Evolutionary conservation across 2,329 filamentous ascomycete species (phyloP).

Genomic region (Penicillium sp.): DNA sequence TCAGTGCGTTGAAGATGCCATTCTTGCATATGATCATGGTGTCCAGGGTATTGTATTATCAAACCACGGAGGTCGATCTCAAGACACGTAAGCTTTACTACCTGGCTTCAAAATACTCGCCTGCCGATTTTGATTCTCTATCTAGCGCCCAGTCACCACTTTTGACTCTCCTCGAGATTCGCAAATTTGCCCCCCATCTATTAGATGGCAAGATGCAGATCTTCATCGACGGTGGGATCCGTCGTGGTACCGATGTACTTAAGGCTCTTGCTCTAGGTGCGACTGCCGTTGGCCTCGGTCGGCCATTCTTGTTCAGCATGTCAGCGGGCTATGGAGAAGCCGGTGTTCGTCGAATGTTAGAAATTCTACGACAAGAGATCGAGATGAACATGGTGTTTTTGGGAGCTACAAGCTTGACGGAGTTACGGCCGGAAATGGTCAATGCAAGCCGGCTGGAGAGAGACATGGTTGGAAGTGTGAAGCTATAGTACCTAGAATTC

Average conservation of each 20-base stretch:
- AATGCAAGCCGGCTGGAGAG: constrained; percentile 42
- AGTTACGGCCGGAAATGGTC: constrained; percentile 39
- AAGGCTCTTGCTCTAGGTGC: constrained; percentile 71
- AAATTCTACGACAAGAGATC: constrained; percentile 43
- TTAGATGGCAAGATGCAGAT: constrained; percentile 64
- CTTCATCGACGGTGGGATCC: constrained; percentile 68
- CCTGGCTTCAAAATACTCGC: neutral
- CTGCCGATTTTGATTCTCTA: neutral
- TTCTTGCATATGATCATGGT: constrained; percentile 11
- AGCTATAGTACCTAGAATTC: constrained; percentile 28
- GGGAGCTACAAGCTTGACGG: constrained; percentile 36
- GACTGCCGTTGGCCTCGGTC: constrained; percentile 67
- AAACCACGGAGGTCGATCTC: constrained; percentile 55
- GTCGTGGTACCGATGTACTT: constrained; percentile 70
- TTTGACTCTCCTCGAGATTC: constrained; percentile 67
- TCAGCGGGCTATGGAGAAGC: constrained; percentile 62
- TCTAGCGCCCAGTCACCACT: constrained; percentile 55
- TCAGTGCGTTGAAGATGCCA: constrained; percentile 16
- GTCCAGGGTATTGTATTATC: constrained; percentile 32
- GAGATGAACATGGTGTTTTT: constrained; percentile 45
- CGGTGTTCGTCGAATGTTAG: constrained; percentile 57
- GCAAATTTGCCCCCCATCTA: constrained; percentile 65
- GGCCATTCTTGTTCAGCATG: constrained; percentile 65
- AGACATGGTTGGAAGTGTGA: constrained; percentile 39
- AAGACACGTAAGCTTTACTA: constrained; percentile 45